Base-by-base conservation (phyloP, 192 early-diverging fungal species). In the Diversispora eburnea region DNA sequence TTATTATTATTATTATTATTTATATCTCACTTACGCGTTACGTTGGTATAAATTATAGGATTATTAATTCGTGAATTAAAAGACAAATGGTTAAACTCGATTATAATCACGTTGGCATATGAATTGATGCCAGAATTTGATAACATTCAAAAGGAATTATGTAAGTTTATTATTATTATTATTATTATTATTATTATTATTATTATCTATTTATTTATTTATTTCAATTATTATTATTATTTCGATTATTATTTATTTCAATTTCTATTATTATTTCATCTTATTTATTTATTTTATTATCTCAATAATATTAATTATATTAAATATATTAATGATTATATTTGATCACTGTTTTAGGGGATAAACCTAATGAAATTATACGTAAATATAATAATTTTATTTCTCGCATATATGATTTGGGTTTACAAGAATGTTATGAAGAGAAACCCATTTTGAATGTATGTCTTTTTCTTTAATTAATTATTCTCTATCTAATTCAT, bases 1-100 rank as follows among this genome's bases (percentile, higher is more conserved):
- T 68, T 54, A 54, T 68, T 39, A 39, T 22, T 42, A 13, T 39
- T 2, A 41, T 68, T 2, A 15, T 8, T 63, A 15, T n/a, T 42
- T 62, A 3, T 0, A 43, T 43, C 20, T 62, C 17, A 22, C 20
- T 20, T n/a, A 65, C 20, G 17, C 3, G n/a, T 25, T 42, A 0
- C 5, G 10, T 33, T 49, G 9, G 10, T 12, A 19, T 75, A 73
- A 25, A 64, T 70, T 7, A 80, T 90, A 79, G 89, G 89, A 5
- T 81, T 84, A 67, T 58, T 85, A n/a, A 86, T 93, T 56, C 87
- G 91, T 47, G 77, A 83, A 2, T 75, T 87, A 33, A 87, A 84
- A 4, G 62, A 70, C 22, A 81, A 82, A 33, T 93, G 91, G 91
- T 68, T 78, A 4, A 73, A 75, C 6, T 79, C 80, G 3, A 72